Evolutionary conservation across 805 yeast species (phyloP).

Genomic region (Scheffersomyces spartinae): DNA sequence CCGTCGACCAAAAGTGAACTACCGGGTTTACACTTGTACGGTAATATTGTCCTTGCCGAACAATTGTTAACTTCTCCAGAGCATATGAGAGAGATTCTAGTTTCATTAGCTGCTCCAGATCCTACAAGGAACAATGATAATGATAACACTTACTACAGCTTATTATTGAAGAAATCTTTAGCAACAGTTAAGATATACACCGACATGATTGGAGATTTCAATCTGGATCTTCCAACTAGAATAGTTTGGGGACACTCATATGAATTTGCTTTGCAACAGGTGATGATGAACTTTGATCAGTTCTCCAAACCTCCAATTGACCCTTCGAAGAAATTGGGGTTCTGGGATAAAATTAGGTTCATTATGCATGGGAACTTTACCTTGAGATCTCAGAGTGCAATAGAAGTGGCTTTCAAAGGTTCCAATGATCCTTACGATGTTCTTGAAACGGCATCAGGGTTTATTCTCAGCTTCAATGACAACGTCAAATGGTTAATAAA

Average conservation of each 20-base stretch:
- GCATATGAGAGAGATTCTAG: slow-evolving; percentile 47
- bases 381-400: slow-evolving; percentile 38
- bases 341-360: slow-evolving; percentile 83
- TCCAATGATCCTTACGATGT: slow-evolving; percentile 70
- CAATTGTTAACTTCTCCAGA: slow-evolving; percentile 37
- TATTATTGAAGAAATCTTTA: slow-evolving; percentile 64
- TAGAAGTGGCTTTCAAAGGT: slow-evolving; percentile 59
- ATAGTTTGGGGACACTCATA: slow-evolving; percentile 80
- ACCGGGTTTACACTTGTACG: slow-evolving; percentile 29
- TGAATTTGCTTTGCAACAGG: slow-evolving; percentile 74
- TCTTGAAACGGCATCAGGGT: slow-evolving; percentile 62
- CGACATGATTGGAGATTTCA: slow-evolving; percentile 43
- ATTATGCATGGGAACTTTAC: slow-evolving; percentile 62
- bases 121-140: slow-evolving; percentile 24
- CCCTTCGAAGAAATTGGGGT: slow-evolving; percentile 74
- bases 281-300: slow-evolving; percentile 65
- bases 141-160: slow-evolving; percentile 30
- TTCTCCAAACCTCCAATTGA: slow-evolving; percentile 87
- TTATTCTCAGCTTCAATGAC: slow-evolving; percentile 59
- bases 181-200: slow-evolving; percentile 65
- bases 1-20: slow-evolving; percentile 29
- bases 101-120: slow-evolving; percentile 51
- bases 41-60: slow-evolving; percentile 64
- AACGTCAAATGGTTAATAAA: slow-evolving; percentile 52
- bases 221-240: slow-evolving; percentile 46